Base-by-base conservation (phyloP, 805 yeast species). In the Yamadazyma sp. region DNA sequence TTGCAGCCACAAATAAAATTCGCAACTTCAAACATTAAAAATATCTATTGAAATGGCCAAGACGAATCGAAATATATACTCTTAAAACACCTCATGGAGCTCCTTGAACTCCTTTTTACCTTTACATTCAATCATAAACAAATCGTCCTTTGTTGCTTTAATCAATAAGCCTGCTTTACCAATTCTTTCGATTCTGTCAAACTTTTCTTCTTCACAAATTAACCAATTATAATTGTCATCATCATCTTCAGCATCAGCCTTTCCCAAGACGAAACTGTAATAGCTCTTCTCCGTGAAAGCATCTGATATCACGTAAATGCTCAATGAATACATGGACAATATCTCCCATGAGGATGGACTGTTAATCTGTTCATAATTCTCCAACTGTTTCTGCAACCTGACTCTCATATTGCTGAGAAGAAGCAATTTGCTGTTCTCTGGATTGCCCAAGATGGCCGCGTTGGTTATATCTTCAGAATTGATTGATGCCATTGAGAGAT, bases 161-260 rank as follows among this genome's bases (percentile, higher is more conserved):
- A 68, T 54, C 44, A 67, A 55, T 41, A 68, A 49, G 7, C 70
- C 74, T 6, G 74, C 74, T 38, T 62, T 68, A 8, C 74, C 74
- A 20, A 68, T 66, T 35, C 55, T 50, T 42, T 66, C 64, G 14
- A 67, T 49, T 18, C 59, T 46, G 26, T 53, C 50, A 20, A 37
- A 43, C 35, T 53, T 60, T 7, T 56, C 59, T 13, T 55, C 60
- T 17, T 59, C 67, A 15, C 47, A 29, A 28, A 68, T 54, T 11
- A 56, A 41, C 72, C 73, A 68, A 42, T 41, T 51, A 38, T 44
- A 50, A 10, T 24, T 27, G 7, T 41, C 47, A 2, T 42, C 44
- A 4, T 41, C 43, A 4, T 30, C 40, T 7, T 33, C 42, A n/a
- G n/a, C n/a, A 8, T 43, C 46, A 15, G 42, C 45, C n/a, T 50